phyloP scores from a whole-genome alignment of 2,329 filamentous ascomycete genomes.

The Sporothrix sp. region DNA sequence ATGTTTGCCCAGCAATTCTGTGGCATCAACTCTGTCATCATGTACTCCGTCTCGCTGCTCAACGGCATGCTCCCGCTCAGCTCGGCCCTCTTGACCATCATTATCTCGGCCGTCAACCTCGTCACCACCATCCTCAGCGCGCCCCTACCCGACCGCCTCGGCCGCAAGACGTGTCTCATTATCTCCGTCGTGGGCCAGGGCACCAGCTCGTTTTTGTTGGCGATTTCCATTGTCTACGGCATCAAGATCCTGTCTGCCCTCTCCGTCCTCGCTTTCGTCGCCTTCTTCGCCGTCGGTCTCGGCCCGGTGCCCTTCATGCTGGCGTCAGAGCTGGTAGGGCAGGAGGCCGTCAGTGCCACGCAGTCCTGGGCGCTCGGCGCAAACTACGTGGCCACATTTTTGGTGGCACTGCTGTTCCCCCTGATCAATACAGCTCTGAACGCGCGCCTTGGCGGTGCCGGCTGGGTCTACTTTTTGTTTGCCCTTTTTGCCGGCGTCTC shows the following conservation, averaged over 20 bases:
- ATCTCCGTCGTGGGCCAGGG: constrained; percentile 80
- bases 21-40: constrained; percentile 93
- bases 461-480: constrained; percentile 90
- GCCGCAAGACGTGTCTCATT: constrained; percentile 77
- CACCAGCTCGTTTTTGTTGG: constrained; percentile 63
- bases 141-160: constrained; percentile 76
- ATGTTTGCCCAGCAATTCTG: constrained; percentile 92
- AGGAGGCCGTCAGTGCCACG: constrained; percentile 82
- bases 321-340: constrained; percentile 78
- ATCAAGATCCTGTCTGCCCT: constrained; percentile 69
- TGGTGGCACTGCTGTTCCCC: constrained; percentile 93
- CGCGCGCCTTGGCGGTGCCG: constrained; percentile 51
- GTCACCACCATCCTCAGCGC: constrained; percentile 72
- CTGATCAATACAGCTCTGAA: constrained; percentile 69
- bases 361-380: constrained; percentile 81
- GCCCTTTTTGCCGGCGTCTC: constrained; percentile 60
- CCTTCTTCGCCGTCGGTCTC: constrained; percentile 79
- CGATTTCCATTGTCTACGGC: constrained; percentile 65
- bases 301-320: constrained; percentile 94
- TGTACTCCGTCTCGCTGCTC: constrained; percentile 93
- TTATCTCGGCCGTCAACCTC: constrained; percentile 81
- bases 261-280: constrained; percentile 76
- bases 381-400: constrained; percentile 83
- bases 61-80: constrained; percentile 70
- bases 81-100: constrained; percentile 74